Percentiles rank a stretch among this genome's conserved stretches.
phyloP scores from a whole-genome alignment of 192 early-diverging fungal genomes.

The Coemansia sp. region DNA sequence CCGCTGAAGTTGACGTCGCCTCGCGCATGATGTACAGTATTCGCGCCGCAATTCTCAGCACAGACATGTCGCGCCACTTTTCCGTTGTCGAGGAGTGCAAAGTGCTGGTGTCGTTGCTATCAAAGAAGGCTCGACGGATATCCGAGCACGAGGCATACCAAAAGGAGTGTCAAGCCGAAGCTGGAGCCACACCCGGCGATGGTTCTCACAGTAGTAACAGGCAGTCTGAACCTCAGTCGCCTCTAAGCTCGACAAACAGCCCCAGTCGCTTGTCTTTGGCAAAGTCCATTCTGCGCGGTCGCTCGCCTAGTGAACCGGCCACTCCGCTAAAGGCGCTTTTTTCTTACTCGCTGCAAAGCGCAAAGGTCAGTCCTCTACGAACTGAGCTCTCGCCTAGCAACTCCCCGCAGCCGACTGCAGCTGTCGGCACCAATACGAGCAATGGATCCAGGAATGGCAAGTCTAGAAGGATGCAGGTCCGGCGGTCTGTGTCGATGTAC shows the following conservation, averaged over 20 bases:
- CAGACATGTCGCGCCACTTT: slow-evolving; percentile 92
- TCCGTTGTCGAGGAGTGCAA: slow-evolving; percentile 57
- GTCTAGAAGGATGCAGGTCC: slow-evolving; percentile 26
- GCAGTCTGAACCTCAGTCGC: background rate
- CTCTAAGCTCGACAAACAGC: background rate
- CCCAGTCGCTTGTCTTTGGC: background rate
- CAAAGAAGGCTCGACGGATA: slow-evolving; percentile 41
- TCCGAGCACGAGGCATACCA: slow-evolving; percentile 32
- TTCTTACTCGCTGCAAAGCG: slow-evolving; percentile 3
- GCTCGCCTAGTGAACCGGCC: slow-evolving; percentile 40
- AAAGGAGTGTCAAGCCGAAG: slow-evolving; percentile 12
- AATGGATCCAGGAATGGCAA: background rate
- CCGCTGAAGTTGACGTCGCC: slow-evolving; percentile 39
- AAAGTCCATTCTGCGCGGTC: slow-evolving; percentile 9
- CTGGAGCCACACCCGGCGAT: background rate
- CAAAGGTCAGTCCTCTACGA: slow-evolving; percentile 2
- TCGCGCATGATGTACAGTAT: slow-evolving; percentile 47
- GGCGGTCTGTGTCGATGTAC: slow-evolving; percentile 47
- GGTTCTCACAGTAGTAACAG: background rate
- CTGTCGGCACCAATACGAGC: background rate
- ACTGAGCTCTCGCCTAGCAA: background rate
- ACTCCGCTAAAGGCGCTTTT: slow-evolving; percentile 12
- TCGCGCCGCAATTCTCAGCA: slow-evolving; percentile 72
- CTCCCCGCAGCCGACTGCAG: background rate
- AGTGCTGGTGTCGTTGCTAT: slow-evolving; percentile 35